Evolutionary conservation across 257 asterid species (phyloP).

Genomic region (Solanum acaule): DNA sequence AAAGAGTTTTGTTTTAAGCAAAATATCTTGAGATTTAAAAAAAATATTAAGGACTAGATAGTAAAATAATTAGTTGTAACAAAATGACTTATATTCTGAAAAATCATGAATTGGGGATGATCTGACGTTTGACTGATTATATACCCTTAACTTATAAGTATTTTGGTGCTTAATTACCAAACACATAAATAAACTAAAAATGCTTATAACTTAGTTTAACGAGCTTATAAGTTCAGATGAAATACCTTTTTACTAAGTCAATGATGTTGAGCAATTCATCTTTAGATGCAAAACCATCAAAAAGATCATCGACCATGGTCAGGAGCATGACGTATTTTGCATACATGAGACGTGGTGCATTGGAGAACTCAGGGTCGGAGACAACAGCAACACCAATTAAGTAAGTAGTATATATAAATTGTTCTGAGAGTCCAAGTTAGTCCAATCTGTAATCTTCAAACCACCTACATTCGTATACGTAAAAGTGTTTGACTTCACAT

Average conservation of each 20-base stretch:
- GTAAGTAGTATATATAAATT: neutral
- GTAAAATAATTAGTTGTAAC: too few relatives aligned
- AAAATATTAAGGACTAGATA: too few relatives aligned
- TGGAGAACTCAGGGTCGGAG: neutral
- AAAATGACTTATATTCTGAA: too few relatives aligned
- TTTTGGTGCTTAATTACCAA: too few relatives aligned
- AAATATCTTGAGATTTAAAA: too few relatives aligned
- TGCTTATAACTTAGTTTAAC: too few relatives aligned
- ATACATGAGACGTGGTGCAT: slow-evolving; percentile 25
- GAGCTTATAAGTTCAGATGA: neutral
- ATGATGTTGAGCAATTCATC: slow-evolving; percentile 11
- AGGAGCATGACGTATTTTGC: slow-evolving; percentile 18
- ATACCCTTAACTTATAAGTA: too few relatives aligned
- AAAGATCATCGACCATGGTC: slow-evolving; percentile 30
- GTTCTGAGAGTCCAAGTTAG: slow-evolving; percentile 13
- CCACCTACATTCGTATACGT: slow-evolving; percentile 15
- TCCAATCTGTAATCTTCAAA: slow-evolving; percentile 20
- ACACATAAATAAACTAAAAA: too few relatives aligned
- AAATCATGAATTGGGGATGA: too few relatives aligned
- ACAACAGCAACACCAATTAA: slow-evolving; percentile 12
- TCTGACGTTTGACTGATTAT: too few relatives aligned
- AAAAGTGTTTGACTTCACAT: too few relatives aligned
- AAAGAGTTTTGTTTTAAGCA: too few relatives aligned
- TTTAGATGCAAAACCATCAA: slow-evolving; percentile 26
- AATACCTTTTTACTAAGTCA: neutral